phyloP scores from a whole-genome alignment of 306 rosid species.

The Prunus padus region DNA sequence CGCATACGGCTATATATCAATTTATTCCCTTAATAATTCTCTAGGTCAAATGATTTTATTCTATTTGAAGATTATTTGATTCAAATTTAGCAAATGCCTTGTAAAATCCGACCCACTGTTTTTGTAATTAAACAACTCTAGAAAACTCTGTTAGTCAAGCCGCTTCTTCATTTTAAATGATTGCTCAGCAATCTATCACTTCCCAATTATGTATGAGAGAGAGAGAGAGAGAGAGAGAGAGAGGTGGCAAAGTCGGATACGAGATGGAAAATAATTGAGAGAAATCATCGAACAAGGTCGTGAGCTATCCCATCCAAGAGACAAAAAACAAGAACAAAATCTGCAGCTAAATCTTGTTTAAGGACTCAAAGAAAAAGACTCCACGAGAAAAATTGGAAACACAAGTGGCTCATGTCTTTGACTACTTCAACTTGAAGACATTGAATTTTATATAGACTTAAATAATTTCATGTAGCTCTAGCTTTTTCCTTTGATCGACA shows the following conservation, averaged over 20 bases:
- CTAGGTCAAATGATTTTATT: too few species aligned
- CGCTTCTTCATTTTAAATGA: neutral
- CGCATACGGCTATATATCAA: too few species aligned
- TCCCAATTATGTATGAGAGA: constrained; percentile 3
- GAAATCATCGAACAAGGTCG: constrained; percentile 32
- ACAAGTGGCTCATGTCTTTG: neutral
- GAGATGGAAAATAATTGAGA: constrained; percentile 20
- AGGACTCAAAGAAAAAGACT: neutral
- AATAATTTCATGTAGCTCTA: neutral
- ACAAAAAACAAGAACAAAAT: constrained; percentile 26
- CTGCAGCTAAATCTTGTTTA: constrained; percentile 22
- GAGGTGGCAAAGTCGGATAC: neutral
- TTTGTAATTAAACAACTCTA: neutral
- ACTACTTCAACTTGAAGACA: constrained; percentile 10
- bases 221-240: neutral
- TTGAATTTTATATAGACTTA: neutral
- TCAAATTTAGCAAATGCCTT: too few species aligned
- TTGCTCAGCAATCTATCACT: neutral
- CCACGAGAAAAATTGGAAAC: constrained; percentile 13
- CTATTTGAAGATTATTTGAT: too few species aligned
- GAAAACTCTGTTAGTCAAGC: constrained; percentile 18
- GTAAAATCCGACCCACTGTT: neutral
- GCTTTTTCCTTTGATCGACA: too few species aligned
- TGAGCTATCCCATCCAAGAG: constrained; percentile 34
- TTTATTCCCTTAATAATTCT: too few species aligned